Evolutionary conservation across 129 eudicot genomes (phyloP), one percentile per base, ranked within the genome.

Genomic region (Logfia minima): DNA sequence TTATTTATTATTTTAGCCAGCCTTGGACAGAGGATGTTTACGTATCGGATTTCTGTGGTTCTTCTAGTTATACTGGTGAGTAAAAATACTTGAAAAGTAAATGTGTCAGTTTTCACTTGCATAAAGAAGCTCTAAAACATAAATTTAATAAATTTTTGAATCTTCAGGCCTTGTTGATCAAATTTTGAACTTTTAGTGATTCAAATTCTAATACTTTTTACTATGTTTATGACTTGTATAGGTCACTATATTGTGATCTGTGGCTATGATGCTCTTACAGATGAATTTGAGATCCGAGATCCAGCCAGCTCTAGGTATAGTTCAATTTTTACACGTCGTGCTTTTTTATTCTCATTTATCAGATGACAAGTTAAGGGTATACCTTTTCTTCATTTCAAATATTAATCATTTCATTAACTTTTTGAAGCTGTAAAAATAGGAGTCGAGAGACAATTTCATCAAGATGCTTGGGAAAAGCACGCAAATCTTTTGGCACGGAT

Each of bases 231-330:
- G 52, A 74, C 76, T 70, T 68, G 23, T 22, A 70, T 84, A 93
- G 98, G 98, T 86, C 98, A 93, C 75, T 93, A 90, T 67, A 77
- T 93, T 65, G 87, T 93, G 55, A 87, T 93, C 13, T 93, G 95
- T 71, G 97, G 98, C 70, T 93, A 93, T 80, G 97, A 93, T 82
- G 78, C 96, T 68, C 86, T 58, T 56, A 83, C 84, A 51, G 90
- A 88, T 41, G 93, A 85, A 86, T 93, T 88, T 70, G 98, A 93
- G 86, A 93, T 93, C 66, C 85, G 98, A 72, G 98, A 93, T 87
- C 98, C 98, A n/a, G 90, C 98, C 58, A 93, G 88, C 79, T 85
- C 98, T 60, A 93, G 96, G 97, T 93, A 79, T 61, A 73, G 23
- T 14, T 19, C 21, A 37, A 3, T 37, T 53, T 53, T 71, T 62